Evolutionary conservation across 164 flowering plant genomes (phyloP).

Genomic region (Vitis amurensis): DNA sequence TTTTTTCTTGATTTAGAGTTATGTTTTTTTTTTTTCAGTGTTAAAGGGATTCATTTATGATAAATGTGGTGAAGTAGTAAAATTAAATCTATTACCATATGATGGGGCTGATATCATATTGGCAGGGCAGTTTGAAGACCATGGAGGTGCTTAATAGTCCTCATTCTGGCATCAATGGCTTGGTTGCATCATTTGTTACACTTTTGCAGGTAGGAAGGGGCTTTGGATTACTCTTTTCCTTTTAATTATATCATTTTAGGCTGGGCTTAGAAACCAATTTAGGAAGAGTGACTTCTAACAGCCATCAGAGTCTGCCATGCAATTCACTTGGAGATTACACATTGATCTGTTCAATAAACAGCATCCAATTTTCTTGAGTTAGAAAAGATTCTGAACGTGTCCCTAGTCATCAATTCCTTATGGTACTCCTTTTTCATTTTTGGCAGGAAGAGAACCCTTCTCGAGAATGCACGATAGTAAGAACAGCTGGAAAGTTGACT

Average conservation of each 20-base stretch:
- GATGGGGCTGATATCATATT: slow-evolving; percentile 18
- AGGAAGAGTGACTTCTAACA: background rate
- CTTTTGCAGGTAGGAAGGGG: slow-evolving; percentile 59
- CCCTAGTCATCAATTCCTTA: too few species aligned
- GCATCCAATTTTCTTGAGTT: background rate
- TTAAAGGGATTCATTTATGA: background rate
- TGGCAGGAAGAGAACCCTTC: slow-evolving; percentile 92
- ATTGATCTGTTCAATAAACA: background rate
- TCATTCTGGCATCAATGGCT: slow-evolving; percentile 67
- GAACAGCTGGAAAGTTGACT: slow-evolving; percentile 92
- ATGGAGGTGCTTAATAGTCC: slow-evolving; percentile 37
- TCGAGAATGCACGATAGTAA: slow-evolving; percentile 82
- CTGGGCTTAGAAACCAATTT: background rate
- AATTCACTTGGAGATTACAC: background rate
- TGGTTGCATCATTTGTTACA: slow-evolving; percentile 83
- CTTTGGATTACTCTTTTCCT: background rate
- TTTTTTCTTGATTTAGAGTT: background rate
- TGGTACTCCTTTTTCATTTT: background rate
- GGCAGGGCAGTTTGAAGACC: slow-evolving; percentile 77
- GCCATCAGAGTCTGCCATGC: background rate
- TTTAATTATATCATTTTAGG: background rate
- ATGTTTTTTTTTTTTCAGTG: background rate
- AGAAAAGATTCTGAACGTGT: too few species aligned
- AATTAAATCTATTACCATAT: slow-evolving; percentile 3
- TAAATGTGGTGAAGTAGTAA: background rate